Conservation (phyloP, 1,284 basidiomycete genomes). For the Sanghuangporus weigelae region DNA sequence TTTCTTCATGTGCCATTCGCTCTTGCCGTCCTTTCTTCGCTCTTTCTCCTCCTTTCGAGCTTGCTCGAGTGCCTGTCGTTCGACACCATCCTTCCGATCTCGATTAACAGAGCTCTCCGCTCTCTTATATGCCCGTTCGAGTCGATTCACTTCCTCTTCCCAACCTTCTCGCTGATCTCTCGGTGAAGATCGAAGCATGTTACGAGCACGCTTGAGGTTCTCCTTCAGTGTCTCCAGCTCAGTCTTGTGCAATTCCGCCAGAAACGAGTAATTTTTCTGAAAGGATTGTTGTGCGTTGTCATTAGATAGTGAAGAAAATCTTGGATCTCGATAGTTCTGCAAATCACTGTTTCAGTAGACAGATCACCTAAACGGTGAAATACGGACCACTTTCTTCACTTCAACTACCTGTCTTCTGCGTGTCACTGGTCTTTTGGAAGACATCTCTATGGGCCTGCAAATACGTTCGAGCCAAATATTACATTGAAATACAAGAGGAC, state of each 20-base stretch:
- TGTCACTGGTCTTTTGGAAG: slow-evolving; percentile 84
- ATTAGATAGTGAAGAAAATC: slow-evolving; percentile 80
- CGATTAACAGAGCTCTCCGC: slow-evolving; percentile 77
- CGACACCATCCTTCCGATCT: slow-evolving; percentile 64
- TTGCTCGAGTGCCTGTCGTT: slow-evolving; percentile 58
- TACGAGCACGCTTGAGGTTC: slow-evolving; percentile 64
- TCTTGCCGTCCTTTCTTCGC: slow-evolving; percentile 74
- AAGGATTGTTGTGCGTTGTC: slow-evolving; percentile 68
- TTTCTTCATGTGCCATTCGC: slow-evolving; percentile 84
- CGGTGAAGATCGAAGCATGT: slow-evolving; percentile 62
- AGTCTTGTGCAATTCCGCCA: slow-evolving; percentile 59
- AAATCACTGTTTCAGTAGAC: not conserved
- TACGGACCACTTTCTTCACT: slow-evolving; percentile 55
- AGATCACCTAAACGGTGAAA: not conserved
- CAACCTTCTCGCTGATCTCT: slow-evolving; percentile 57
- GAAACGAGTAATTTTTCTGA: slow-evolving; percentile 73
- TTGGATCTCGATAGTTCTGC: slow-evolving; percentile 82
- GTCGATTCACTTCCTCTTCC: slow-evolving; percentile 63
- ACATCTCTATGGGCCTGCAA: slow-evolving; percentile 74
- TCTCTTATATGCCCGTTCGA: slow-evolving; percentile 78
- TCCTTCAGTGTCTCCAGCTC: slow-evolving; percentile 69
- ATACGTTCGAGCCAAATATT: slow-evolving; percentile 6
- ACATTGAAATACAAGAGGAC: slow-evolving; percentile 28
- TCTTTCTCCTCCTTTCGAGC: slow-evolving; percentile 66
- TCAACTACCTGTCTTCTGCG: slow-evolving; percentile 76